Conservation (phyloP, 2,329 filamentous ascomycete genomes). For the Periconia macrospinosa region DNA sequence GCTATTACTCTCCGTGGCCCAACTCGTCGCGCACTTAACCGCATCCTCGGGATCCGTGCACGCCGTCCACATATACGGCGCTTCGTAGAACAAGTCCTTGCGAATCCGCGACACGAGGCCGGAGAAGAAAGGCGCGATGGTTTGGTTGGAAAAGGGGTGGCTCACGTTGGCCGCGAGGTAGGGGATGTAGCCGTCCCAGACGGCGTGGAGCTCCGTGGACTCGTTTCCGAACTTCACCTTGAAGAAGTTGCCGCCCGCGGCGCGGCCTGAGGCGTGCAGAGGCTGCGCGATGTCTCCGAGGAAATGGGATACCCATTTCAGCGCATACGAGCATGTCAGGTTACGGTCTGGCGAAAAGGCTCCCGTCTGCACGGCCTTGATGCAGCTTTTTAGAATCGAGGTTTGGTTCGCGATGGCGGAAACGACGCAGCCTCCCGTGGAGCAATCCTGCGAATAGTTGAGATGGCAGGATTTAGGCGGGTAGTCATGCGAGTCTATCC, state of each 20-base stretch:
- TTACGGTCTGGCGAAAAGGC: conserved; percentile 19
- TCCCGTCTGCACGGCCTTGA: conserved; percentile 31
- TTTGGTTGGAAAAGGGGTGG: conserved; percentile 36
- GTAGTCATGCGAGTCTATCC: conserved; percentile 42
- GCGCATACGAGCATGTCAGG: conserved; percentile 43
- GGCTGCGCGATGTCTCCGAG: conserved; percentile 47
- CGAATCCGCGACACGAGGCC: conserved; percentile 39
- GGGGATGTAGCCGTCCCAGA: conserved; percentile 45
- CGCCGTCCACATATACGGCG: conserved; percentile 39
- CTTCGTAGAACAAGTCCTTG: conserved; percentile 39
- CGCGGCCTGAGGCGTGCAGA: conserved; percentile 43
- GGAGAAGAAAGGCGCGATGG: conserved; percentile 42
- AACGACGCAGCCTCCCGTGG: conserved; percentile 44
- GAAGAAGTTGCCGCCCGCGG: conserved; percentile 43
- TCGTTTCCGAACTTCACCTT: conserved; percentile 40
- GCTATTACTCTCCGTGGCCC: conserved; percentile 44
- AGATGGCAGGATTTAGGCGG: conserved; percentile 38
- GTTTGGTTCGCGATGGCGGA: conserved; percentile 48
- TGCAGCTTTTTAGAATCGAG: conserved; percentile 40
- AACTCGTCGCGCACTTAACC: conserved; percentile 37
- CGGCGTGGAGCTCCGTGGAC: conserved; percentile 42
- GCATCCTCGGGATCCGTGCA: conserved; percentile 39
- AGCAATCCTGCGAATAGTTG: conserved; percentile 42
- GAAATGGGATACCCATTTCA: conserved; percentile 48
- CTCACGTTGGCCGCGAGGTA: conserved; percentile 40